A percentile compares a stretch with the other conserved stretches of the same genome.
Evolutionary conservation across 495 filamentous ascomycete species (phyloP).

Genomic region (Penicilliopsis zonata): DNA sequence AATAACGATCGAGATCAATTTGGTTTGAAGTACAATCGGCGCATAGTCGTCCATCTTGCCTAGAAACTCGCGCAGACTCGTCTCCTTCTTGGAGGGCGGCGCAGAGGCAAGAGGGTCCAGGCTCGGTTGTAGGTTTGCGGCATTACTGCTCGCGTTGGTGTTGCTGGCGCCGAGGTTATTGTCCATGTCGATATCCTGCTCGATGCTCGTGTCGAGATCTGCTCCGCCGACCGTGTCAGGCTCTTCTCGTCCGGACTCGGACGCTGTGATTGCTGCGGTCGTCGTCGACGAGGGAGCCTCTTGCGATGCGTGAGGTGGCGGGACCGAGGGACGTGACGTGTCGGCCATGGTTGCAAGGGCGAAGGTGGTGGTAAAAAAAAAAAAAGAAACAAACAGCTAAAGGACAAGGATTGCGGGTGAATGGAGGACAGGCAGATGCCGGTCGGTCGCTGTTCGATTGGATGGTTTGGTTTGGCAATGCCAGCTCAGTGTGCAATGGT

Average conservation of each 20-base stretch:
- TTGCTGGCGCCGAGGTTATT: constrained; percentile 5
- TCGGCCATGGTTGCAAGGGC: constrained; percentile 13
- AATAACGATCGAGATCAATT: neutral
- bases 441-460: too few relatives aligned
- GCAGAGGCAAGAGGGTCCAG: constrained; percentile 23
- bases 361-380: constrained; percentile 2
- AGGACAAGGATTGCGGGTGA: too few relatives aligned
- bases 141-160: constrained; percentile 6
- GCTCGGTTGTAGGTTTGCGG: constrained; percentile 2
- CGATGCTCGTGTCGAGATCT: constrained; percentile 25
- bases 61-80: constrained; percentile 79
- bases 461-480: too few relatives aligned
- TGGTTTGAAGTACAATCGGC: constrained; percentile 63
- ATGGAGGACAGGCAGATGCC: too few relatives aligned
- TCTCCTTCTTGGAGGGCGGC: constrained; percentile 76
- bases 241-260: constrained; percentile 9
- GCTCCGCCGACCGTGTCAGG: constrained; percentile 8
- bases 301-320: constrained; percentile 5
- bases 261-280: constrained; percentile 1
- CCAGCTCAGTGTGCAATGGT: too few relatives aligned
- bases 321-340: constrained; percentile 11
- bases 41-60: constrained; percentile 97
- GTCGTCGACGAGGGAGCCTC: constrained; percentile 1
- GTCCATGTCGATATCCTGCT: constrained; percentile 33
- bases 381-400: constrained; percentile 1